Evolutionary conservation across 306 rosid genomes (phyloP).

Genomic region (Fragaria iinumae): DNA sequence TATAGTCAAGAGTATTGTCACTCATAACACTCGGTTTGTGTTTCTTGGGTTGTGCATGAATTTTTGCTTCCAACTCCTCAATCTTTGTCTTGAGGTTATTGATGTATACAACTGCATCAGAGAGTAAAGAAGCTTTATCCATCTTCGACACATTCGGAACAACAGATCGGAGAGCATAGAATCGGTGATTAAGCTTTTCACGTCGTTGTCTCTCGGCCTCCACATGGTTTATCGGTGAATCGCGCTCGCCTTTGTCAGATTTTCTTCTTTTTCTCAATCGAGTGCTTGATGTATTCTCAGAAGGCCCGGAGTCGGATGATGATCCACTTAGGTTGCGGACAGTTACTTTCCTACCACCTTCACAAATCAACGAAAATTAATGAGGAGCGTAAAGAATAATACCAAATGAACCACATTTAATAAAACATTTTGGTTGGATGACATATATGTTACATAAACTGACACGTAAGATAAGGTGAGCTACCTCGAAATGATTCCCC

Average conservation of each 20-base stretch:
- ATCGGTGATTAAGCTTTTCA: slow-evolving; percentile 52
- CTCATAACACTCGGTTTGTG: not conserved
- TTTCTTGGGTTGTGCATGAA: slow-evolving; percentile 7
- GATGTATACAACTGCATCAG: slow-evolving; percentile 56
- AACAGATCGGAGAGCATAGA: slow-evolving; percentile 61
- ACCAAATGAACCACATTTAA: no score
- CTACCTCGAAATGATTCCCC: accelerated
- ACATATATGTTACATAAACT: no score
- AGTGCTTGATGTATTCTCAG: slow-evolving; percentile 1
- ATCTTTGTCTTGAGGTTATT: slow-evolving; percentile 45
- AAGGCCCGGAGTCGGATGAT: slow-evolving; percentile 31
- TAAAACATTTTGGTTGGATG: no score
- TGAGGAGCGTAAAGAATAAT: no score
- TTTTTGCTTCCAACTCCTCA: slow-evolving; percentile 24
- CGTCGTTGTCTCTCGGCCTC: slow-evolving; percentile 66
- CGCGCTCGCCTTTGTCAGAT: not conserved
- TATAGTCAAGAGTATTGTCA: not conserved
- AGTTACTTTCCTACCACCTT: slow-evolving; percentile 5
- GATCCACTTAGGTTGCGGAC: not conserved
- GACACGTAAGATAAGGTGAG: no score
- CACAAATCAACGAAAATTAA: not conserved
- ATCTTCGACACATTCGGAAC: slow-evolving; percentile 70
- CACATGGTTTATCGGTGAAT: slow-evolving; percentile 43
- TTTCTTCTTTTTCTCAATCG: slow-evolving; percentile 22
- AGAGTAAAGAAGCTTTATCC: slow-evolving; percentile 70